These are phyloP conservation scores for Mycena alexandri DNA, from an alignment of 768 basidiomycete species.

Conservation along the genomic window DNA sequence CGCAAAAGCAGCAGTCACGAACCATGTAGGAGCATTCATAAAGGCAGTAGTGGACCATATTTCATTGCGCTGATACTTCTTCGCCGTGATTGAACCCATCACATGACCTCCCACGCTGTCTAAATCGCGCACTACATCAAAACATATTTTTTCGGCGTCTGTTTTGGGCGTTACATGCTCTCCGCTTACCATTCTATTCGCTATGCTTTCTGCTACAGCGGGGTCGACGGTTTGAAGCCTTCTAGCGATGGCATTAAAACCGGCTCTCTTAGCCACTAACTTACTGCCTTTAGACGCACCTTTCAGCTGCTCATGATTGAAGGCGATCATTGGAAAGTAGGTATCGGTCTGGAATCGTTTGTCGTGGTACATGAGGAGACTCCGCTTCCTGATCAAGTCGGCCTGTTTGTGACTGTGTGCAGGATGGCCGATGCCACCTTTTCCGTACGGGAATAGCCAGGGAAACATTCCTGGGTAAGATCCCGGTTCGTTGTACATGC, in stretches of 20 bases:
- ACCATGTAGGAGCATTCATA: too few relatives aligned
- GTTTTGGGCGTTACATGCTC: slow-evolving; percentile 39
- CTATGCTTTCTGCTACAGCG: slow-evolving; percentile 37
- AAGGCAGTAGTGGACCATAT: too few relatives aligned
- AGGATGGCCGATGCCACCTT: slow-evolving; percentile 45
- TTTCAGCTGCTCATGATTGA: slow-evolving; percentile 46
- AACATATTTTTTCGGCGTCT: slow-evolving; percentile 49
- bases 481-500: slow-evolving; percentile 45
- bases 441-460: slow-evolving; percentile 55
- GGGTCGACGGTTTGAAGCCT: slow-evolving; percentile 38
- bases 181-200: slow-evolving; percentile 39
- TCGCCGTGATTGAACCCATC: too few relatives aligned
- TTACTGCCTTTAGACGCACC: slow-evolving; percentile 44
- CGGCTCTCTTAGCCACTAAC: slow-evolving; percentile 42
- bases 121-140: too few relatives aligned
- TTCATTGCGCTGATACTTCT: too few relatives aligned
- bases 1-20: too few relatives aligned
- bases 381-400: not conserved
- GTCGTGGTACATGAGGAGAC: not conserved
- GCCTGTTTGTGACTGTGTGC: slow-evolving; percentile 7
- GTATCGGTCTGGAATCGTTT: slow-evolving; percentile 17
- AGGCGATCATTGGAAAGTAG: too few relatives aligned
- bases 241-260: too few relatives aligned
- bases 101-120: too few relatives aligned
- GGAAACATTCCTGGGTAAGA: slow-evolving; percentile 55